Evolutionary conservation across 2,329 filamentous ascomycete species (phyloP).

Genomic region (Sclerotinia borealis): DNA sequence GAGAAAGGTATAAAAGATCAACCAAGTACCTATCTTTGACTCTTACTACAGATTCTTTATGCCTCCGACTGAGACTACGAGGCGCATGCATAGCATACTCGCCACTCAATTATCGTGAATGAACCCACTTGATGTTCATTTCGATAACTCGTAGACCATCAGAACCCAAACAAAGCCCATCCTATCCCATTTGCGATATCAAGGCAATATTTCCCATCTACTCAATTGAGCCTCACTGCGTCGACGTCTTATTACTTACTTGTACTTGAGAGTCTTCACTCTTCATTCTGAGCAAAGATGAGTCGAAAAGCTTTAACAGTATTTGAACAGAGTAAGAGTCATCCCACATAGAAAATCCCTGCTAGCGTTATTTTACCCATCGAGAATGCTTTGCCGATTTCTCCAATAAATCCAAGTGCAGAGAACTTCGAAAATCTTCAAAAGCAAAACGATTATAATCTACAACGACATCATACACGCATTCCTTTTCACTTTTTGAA

Average conservation of each 20-base stretch:
- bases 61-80: neutral
- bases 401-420: neutral
- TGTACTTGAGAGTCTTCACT: too few species aligned
- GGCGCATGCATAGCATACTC: neutral
- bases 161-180: too few species aligned
- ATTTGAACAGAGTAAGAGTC: too few species aligned
- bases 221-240: too few species aligned
- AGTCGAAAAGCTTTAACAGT: constrained; percentile 5
- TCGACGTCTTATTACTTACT: too few species aligned
- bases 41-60: too few species aligned
- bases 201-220: too few species aligned
- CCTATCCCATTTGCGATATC: too few species aligned
- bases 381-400: neutral
- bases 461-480: neutral
- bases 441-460: neutral
- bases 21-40: neutral
- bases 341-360: constrained; percentile 6
- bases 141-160: neutral
- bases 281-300: constrained; percentile 7
- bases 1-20: neutral
- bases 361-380: neutral
- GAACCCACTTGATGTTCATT: neutral
- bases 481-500: neutral
- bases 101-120: neutral
- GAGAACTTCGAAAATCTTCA: constrained; percentile 10